Evolutionary conservation across 768 basidiomycete genomes (phyloP).

Genomic region (Kwoniella botswanensis): DNA sequence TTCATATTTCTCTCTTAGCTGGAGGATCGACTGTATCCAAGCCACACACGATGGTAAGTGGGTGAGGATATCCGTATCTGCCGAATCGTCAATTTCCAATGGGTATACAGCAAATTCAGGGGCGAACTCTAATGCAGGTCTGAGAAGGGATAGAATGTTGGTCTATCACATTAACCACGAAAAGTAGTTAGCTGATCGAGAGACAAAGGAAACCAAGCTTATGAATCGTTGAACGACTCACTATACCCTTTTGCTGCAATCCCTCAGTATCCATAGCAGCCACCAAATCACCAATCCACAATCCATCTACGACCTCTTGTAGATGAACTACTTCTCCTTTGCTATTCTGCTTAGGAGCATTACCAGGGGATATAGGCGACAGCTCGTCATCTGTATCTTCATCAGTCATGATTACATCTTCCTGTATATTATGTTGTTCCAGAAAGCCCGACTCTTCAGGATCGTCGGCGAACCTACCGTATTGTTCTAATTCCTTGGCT

Average conservation of each 20-base stretch:
- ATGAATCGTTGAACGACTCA: constrained; percentile 55
- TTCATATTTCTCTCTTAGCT: constrained; percentile 43
- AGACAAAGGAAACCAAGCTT: neutral
- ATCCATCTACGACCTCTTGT: constrained; percentile 76
- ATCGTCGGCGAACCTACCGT: constrained; percentile 35
- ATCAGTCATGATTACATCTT: constrained; percentile 61
- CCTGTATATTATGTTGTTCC: constrained; percentile 22
- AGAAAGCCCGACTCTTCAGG: constrained; percentile 39
- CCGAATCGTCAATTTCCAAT: constrained; percentile 55
- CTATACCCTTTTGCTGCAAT: constrained; percentile 73
- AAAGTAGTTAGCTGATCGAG: no score
- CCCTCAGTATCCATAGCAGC: constrained; percentile 70
- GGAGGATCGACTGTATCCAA: constrained; percentile 79
- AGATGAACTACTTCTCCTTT: constrained; percentile 79
- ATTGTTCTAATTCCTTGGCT: constrained; percentile 36
- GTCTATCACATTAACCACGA: constrained; percentile 62
- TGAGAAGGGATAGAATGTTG: constrained; percentile 77
- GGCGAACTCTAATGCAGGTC: constrained; percentile 67
- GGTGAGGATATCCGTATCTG: constrained; percentile 74
- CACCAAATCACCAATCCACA: constrained; percentile 83
- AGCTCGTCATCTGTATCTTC: constrained; percentile 70
- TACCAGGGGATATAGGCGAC: constrained; percentile 35
- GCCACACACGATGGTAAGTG: constrained; percentile 79
- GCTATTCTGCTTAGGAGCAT: constrained; percentile 72
- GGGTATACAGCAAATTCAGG: constrained; percentile 45